Percentiles rank a stretch among this genome's conserved stretches.
These are phyloP conservation scores for Arthromyces matolae DNA, from an alignment of 768 basidiomycete genomes.

Conservation along the genomic window DNA sequence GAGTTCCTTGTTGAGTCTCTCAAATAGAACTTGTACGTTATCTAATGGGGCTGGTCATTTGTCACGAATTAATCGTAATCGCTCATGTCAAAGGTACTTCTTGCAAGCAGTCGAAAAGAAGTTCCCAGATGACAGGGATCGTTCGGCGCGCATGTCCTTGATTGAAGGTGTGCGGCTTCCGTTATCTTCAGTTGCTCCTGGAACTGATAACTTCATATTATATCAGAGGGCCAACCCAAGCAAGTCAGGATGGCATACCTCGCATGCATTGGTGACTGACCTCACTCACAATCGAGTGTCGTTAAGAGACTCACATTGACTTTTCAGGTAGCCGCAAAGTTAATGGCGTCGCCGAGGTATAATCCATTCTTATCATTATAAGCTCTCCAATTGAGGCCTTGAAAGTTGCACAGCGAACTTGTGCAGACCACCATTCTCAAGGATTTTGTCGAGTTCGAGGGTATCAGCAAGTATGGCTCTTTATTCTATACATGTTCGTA, in stretches of 20 bases:
- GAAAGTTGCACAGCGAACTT: conserved; percentile 73
- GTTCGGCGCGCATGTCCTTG: conserved; percentile 81
- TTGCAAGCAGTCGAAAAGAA: conserved; percentile 84
- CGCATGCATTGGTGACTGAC: conserved; percentile 70
- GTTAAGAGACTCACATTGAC: conserved; percentile 5
- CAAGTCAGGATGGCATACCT: conserved; percentile 89
- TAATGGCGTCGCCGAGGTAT: conserved; percentile 92
- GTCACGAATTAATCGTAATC: too few species aligned
- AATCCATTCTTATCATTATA: conserved; percentile 1
- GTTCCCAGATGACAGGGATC: conserved; percentile 84
- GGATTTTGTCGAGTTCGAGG: conserved; percentile 93
- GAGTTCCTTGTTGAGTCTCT: too few species aligned
- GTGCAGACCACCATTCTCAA: conserved; percentile 79
- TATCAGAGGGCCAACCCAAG: conserved; percentile 79
- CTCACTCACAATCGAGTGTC: conserved; percentile 13
- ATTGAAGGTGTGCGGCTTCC: conserved; percentile 63
- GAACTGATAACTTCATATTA: neutral
- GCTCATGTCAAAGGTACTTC: conserved; percentile 49
- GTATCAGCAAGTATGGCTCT: conserved; percentile 66
- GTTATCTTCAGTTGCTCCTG: too few species aligned
- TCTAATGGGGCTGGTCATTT: too few species aligned
- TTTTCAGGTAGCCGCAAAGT: conserved; percentile 71
- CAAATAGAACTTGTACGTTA: too few species aligned
- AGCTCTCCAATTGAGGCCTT: too few species aligned
- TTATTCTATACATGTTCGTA: neutral